phyloP scores from a whole-genome alignment of 2,329 filamentous ascomycete species.

The Fusarium sp. region DNA sequence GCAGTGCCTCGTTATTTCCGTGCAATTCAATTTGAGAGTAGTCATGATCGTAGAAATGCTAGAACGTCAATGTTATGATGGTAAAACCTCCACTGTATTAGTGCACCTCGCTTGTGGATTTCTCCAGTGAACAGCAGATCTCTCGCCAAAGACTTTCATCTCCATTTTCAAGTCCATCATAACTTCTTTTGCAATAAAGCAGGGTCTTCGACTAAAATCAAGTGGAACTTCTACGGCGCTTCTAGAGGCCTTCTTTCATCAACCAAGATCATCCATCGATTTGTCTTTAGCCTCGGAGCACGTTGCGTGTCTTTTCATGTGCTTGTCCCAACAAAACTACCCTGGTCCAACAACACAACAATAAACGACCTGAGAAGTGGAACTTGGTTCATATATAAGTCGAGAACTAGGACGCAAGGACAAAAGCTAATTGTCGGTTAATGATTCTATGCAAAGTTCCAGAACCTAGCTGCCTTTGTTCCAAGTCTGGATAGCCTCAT shows the following conservation, averaged over 20 bases:
- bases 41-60: neutral
- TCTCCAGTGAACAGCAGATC: neutral
- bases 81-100: slow-evolving; percentile 22
- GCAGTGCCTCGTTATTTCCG: neutral
- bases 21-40: neutral
- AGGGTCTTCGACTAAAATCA: slow-evolving; percentile 3
- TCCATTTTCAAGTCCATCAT: neutral
- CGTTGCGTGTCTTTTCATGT: slow-evolving; percentile 42
- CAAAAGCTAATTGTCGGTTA: neutral
- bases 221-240: slow-evolving; percentile 35
- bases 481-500: slow-evolving; percentile 17
- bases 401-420: neutral
- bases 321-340: slow-evolving; percentile 47
- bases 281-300: slow-evolving; percentile 40
- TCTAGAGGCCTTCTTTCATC: slow-evolving; percentile 19
- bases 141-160: neutral
- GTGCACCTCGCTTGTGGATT: slow-evolving; percentile 22
- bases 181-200: neutral
- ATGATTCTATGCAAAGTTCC: neutral
- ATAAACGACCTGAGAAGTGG: slow-evolving; percentile 25
- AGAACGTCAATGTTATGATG: neutral
- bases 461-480: neutral
- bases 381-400: slow-evolving; percentile 26
- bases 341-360: slow-evolving; percentile 37
- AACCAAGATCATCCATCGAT: neutral